Conservation (phyloP, 139 green algal species). For the Choricystis sp. region DNA sequence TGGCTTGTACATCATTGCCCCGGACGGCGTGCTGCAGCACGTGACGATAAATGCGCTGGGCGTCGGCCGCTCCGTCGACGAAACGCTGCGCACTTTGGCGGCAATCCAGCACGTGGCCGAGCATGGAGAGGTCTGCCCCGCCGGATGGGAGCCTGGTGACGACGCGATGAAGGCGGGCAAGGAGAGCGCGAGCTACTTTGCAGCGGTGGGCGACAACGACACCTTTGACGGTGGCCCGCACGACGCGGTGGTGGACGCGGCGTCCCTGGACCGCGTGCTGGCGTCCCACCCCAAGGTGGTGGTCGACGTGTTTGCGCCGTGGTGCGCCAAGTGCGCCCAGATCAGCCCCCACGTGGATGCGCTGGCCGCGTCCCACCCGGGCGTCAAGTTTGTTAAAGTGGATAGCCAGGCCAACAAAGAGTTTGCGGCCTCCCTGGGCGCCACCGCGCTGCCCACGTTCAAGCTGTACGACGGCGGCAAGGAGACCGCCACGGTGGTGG, state of each 20-base stretch:
- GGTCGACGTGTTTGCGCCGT: conserved; percentile 31
- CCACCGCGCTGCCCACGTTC: conserved; percentile 57
- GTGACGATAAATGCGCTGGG: conserved; percentile 94
- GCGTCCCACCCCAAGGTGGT: conserved; percentile 11
- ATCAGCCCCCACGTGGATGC: conserved; percentile 49
- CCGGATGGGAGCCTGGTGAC: conserved; percentile 85
- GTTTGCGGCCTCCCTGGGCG: conserved; percentile 30
- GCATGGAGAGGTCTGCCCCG: conserved; percentile 60
- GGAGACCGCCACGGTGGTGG: conserved; percentile 33
- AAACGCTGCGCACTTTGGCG: conserved; percentile 88
- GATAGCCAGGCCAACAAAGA: no score
- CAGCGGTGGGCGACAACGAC: not conserved
- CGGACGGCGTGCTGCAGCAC: conserved; percentile 77
- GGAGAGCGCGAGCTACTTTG: conserved; percentile 65
- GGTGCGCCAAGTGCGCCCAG: conserved; percentile 51
- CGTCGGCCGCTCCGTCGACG: conserved; percentile 86
- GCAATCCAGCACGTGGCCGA: conserved; percentile 81
- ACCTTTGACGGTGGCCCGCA: not conserved
- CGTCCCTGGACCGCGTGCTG: not conserved
- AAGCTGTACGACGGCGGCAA: conserved; percentile 58
- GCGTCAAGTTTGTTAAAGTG: conserved; percentile 11
- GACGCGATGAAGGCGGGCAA: conserved; percentile 76
- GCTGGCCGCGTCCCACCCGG: conserved; percentile 16
- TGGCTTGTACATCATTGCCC: conserved; percentile 84
- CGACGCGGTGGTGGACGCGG: not conserved